phyloP scores from a whole-genome alignment of 2,329 filamentous ascomycete species.

The Arthrobotrys sphaeroides region DNA sequence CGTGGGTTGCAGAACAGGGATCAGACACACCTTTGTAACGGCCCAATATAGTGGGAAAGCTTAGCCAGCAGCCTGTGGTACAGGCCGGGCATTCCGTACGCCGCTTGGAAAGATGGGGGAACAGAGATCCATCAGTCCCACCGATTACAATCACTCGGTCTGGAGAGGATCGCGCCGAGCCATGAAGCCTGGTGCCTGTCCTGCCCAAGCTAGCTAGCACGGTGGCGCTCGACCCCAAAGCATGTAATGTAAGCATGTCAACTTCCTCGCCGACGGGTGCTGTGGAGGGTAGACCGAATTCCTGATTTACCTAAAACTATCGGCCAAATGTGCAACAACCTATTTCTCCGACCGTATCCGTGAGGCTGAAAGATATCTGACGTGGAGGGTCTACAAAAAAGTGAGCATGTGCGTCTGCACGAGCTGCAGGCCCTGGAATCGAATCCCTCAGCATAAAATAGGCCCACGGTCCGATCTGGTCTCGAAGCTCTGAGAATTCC shows the following conservation, averaged over 20 bases:
- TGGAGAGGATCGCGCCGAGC: not conserved
- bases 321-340: conserved; percentile 7
- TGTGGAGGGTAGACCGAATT: not conserved
- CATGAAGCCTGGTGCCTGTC: not conserved
- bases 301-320: conserved; percentile 16
- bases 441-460: conserved; percentile 16
- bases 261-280: conserved; percentile 7
- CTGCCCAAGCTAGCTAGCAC: conserved; percentile 16
- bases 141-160: not conserved
- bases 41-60: conserved; percentile 8
- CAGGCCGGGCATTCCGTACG: conserved; percentile 5
- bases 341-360: conserved; percentile 12
- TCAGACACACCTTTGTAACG: conserved; percentile 2
- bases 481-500: too few relatives aligned
- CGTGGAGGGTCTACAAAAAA: conserved; percentile 11
- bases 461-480: conserved; percentile 19
- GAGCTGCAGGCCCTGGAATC: conserved; percentile 6
- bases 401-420: conserved; percentile 17
- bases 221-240: not conserved
- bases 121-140: not conserved
- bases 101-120: conserved; percentile 2
- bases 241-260: too few relatives aligned
- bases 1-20: conserved; percentile 3
- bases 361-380: conserved; percentile 15
- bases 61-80: conserved; percentile 11